These are phyloP conservation scores for Komagataella kurtzmanii DNA, from an alignment of 805 yeast species.

Conservation along the genomic window DNA sequence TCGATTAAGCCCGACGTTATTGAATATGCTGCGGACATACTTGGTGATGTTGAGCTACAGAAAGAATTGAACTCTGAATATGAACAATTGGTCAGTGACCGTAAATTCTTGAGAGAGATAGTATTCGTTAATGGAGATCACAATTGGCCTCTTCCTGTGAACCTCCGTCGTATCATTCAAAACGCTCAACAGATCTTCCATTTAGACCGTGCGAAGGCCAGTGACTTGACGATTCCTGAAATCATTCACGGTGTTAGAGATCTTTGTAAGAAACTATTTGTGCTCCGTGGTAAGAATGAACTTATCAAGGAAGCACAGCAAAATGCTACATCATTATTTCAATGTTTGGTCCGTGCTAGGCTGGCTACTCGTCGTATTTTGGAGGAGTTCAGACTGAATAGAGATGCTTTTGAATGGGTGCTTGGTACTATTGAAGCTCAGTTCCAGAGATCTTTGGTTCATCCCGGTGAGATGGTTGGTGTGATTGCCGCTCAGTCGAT, in stretches of 20 bases:
- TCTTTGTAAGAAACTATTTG: slow-evolving; percentile 52
- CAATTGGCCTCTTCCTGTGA: slow-evolving; percentile 96
- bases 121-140: slow-evolving; percentile 90
- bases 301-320: slow-evolving; percentile 77
- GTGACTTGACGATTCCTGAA: slow-evolving; percentile 79
- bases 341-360: slow-evolving; percentile 85
- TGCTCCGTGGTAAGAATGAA: slow-evolving; percentile 71
- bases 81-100: slow-evolving; percentile 62
- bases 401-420: slow-evolving; percentile 90
- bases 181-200: slow-evolving; percentile 97
- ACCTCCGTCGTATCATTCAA: slow-evolving; percentile 90
- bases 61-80: slow-evolving; percentile 73
- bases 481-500: slow-evolving; percentile 95
- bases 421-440: slow-evolving; percentile 89
- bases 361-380: slow-evolving; percentile 82
- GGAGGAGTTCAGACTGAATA: slow-evolving; percentile 78
- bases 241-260: slow-evolving; percentile 60
- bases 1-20: slow-evolving; percentile 59
- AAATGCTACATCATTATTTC: slow-evolving; percentile 83
- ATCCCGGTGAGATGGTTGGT: slow-evolving; percentile 98
- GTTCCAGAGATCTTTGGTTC: slow-evolving; percentile 81
- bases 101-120: slow-evolving; percentile 61
- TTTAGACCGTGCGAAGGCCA: slow-evolving; percentile 79
- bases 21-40: slow-evolving; percentile 82
- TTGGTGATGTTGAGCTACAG: slow-evolving; percentile 82